These are phyloP conservation scores for Candolleomyces eurysporus DNA, from an alignment of 768 basidiomycete genomes.

Conservation along the genomic window DNA sequence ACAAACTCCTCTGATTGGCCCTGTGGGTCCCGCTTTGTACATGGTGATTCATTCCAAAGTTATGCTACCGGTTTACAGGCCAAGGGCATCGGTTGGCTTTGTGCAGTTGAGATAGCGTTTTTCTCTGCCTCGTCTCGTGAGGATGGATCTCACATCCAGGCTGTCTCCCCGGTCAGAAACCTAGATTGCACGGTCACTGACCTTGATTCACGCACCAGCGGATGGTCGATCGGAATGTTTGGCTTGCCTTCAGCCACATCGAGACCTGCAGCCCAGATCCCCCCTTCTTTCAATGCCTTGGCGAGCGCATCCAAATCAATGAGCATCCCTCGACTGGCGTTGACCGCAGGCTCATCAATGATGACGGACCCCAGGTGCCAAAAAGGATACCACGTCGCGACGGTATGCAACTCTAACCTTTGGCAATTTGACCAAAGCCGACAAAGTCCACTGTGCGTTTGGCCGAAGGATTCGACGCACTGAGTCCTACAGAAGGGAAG, in stretches of 20 bases:
- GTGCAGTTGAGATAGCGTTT: conserved; percentile 62
- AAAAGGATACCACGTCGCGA: conserved; percentile 87
- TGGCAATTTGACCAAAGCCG: conserved; percentile 93
- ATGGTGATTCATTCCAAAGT: not conserved
- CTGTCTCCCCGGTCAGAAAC: conserved; percentile 21
- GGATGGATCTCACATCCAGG: conserved; percentile 83
- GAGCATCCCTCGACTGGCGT: conserved; percentile 79
- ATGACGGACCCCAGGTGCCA: conserved; percentile 71
- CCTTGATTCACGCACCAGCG: conserved; percentile 75
- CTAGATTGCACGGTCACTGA: conserved; percentile 26
- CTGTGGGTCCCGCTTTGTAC: not conserved
- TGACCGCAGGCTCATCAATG: conserved; percentile 73
- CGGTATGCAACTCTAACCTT: conserved; percentile 60
- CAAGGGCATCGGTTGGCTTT: conserved; percentile 50
- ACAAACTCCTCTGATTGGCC: not conserved
- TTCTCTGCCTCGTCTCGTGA: conserved; percentile 84
- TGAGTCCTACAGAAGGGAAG: conserved; percentile 82
- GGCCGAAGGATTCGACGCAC: conserved; percentile 46
- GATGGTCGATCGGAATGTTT: conserved; percentile 66
- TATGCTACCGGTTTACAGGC: not conserved
- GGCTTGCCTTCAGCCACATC: conserved; percentile 97
- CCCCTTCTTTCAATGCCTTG: conserved; percentile 67
- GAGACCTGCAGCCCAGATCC: conserved; percentile 90
- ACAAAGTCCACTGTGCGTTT: conserved; percentile 82
- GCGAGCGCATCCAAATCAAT: conserved; percentile 91